Evolutionary conservation across 805 yeast genomes (phyloP).

Genomic region (Candida methanosorbosa): DNA sequence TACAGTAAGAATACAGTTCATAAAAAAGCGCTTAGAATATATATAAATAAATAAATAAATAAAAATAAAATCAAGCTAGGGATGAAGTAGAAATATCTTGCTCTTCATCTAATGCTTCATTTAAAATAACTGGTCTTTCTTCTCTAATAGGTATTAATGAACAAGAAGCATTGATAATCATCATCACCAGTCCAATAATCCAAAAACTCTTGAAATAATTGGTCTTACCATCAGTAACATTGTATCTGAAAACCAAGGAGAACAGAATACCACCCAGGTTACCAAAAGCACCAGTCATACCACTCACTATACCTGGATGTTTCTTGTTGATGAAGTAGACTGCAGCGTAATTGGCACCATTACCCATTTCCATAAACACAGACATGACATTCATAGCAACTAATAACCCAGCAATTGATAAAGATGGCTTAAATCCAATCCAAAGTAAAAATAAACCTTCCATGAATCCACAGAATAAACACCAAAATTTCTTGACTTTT

Average conservation of each 20-base stretch:
- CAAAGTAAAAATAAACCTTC: conserved; percentile 26
- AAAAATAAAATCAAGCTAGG: too few species aligned
- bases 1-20: not conserved
- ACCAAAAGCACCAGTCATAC: conserved; percentile 27
- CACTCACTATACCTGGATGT: conserved; percentile 28
- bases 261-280: conserved; percentile 28
- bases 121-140: conserved; percentile 12
- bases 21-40: too few species aligned
- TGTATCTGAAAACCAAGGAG: conserved; percentile 26
- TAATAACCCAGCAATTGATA: conserved; percentile 21
- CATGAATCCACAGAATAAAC: conserved; percentile 19
- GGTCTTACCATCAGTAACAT: conserved; percentile 15
- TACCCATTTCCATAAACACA: conserved; percentile 28
- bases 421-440: conserved; percentile 23
- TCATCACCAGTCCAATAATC: conserved; percentile 23
- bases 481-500: conserved; percentile 25
- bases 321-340: conserved; percentile 27
- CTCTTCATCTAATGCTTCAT: too few species aligned
- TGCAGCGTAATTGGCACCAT: conserved; percentile 28
- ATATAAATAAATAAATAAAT: too few species aligned
- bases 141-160: conserved; percentile 18
- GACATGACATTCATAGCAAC: conserved; percentile 22
- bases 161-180: conserved; percentile 16
- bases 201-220: conserved; percentile 22
- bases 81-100: too few species aligned